These are phyloP conservation scores for Aspergillus neotritici DNA, from an alignment of 2,329 filamentous ascomycete genomes.

Conservation along the genomic window DNA sequence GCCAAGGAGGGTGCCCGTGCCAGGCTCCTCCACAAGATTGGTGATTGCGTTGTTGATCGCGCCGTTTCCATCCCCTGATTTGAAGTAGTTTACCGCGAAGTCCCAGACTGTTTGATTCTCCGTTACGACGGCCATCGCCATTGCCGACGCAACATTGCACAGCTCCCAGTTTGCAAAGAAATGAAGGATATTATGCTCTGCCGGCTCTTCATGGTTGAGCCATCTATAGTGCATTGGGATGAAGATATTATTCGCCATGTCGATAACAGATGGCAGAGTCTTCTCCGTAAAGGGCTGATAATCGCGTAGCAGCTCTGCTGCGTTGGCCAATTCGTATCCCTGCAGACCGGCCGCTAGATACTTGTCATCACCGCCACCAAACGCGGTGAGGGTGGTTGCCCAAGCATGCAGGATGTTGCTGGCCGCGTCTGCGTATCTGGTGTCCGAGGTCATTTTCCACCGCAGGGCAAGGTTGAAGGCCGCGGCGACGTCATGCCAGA, in stretches of 20 bases:
- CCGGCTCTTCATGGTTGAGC: constrained; percentile 34
- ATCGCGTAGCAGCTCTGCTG: constrained; percentile 40
- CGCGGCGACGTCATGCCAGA: constrained; percentile 33
- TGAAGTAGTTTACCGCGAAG: constrained; percentile 38
- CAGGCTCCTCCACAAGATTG: constrained; percentile 11
- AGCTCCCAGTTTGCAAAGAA: constrained; percentile 46
- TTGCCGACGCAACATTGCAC: constrained; percentile 39
- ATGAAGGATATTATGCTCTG: constrained; percentile 26
- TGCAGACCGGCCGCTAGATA: constrained; percentile 42
- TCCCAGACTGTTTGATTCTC: constrained; percentile 41
- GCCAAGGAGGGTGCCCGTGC: constrained; percentile 27
- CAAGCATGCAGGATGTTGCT: constrained; percentile 37
- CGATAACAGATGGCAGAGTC: constrained; percentile 19
- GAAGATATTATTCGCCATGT: constrained; percentile 37
- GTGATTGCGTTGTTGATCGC: constrained; percentile 5
- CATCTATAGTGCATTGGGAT: constrained; percentile 37
- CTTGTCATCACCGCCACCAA: constrained; percentile 34
- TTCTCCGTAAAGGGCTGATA: constrained; percentile 28
- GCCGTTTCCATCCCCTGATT: constrained; percentile 36
- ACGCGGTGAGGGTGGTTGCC: constrained; percentile 28
- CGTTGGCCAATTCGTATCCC: constrained; percentile 46
- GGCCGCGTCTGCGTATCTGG: constrained; percentile 34
- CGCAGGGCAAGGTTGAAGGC: constrained; percentile 38
- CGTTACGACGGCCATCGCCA: constrained; percentile 40
- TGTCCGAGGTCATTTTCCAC: constrained; percentile 38